A percentile compares a stretch with the other conserved stretches of the same genome.
Conservation (phyloP, 108 stramenopile genomes). For the Skeletonema menzelii region DNA sequence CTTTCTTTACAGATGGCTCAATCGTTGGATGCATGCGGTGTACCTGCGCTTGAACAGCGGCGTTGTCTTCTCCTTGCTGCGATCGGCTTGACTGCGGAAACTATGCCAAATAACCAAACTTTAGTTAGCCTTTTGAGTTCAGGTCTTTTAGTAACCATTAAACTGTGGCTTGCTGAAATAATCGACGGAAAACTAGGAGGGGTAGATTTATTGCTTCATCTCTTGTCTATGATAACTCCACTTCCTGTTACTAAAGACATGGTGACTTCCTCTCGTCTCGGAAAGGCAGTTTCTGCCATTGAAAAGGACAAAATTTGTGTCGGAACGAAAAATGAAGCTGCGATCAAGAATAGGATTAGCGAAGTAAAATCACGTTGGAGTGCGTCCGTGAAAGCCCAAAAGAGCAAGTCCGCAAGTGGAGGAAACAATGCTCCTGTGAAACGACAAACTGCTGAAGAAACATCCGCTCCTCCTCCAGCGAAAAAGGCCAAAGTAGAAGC, state of each 20-base stretch:
- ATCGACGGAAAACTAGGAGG: conserved; percentile 70
- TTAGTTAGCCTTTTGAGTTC: conserved; percentile 54
- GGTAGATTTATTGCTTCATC: conserved; percentile 77
- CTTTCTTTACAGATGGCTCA: conserved; percentile 40
- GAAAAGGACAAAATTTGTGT: conserved; percentile 76
- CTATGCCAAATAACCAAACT: conserved; percentile 46
- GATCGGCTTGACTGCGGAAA: conserved; percentile 49
- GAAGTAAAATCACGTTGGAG: conserved; percentile 77
- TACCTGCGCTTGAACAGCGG: conserved; percentile 48
- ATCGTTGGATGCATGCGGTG: not conserved
- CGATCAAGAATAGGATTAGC: conserved; percentile 64
- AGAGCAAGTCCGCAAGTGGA: conserved; percentile 35
- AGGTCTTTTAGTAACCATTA: conserved; percentile 64
- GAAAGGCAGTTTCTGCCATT: conserved; percentile 77
- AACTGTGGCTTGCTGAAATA: conserved; percentile 83
- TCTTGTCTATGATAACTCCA: conserved; percentile 63
- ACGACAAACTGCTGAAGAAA: conserved; percentile 26
- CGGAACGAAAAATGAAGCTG: conserved; percentile 70
- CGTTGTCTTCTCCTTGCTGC: conserved; percentile 66
- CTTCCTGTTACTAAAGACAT: conserved; percentile 84
- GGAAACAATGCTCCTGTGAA: conserved; percentile 19
- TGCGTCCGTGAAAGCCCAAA: conserved; percentile 75
- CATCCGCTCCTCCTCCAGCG: conserved; percentile 14
- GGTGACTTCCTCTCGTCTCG: conserved; percentile 74
- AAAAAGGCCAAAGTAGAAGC: conserved; percentile 48